phyloP scores from a whole-genome alignment of 2,329 filamentous ascomycete genomes.

The Arthrinium phaeospermum region DNA sequence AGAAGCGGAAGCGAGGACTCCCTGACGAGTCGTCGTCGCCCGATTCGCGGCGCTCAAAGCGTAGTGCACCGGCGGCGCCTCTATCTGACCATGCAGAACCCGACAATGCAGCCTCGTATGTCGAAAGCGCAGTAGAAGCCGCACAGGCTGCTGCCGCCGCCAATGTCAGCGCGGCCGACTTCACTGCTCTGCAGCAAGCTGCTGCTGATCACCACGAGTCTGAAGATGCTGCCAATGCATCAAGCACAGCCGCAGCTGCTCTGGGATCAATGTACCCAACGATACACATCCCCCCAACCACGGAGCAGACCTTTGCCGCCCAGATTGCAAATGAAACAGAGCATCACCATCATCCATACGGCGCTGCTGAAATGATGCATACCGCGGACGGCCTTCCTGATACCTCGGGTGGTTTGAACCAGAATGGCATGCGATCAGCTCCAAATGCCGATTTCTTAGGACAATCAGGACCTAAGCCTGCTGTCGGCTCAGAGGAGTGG shows the following conservation, averaged over 20 bases:
- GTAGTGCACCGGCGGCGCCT: slow-evolving; percentile 50
- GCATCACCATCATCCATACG: slow-evolving; percentile 40
- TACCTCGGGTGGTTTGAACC: slow-evolving; percentile 35
- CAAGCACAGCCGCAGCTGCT: slow-evolving; percentile 65
- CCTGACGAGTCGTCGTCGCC: slow-evolving; percentile 51
- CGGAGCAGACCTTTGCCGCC: slow-evolving; percentile 65
- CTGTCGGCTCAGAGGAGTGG: slow-evolving; percentile 97
- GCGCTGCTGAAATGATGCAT: slow-evolving; percentile 42
- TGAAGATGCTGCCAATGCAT: slow-evolving; percentile 58
- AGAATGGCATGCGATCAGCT: slow-evolving; percentile 47
- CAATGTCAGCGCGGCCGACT: slow-evolving; percentile 58
- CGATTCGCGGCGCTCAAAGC: slow-evolving; percentile 56
- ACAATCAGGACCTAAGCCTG: slow-evolving; percentile 70
- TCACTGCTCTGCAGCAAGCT: slow-evolving; percentile 62
- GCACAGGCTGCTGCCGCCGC: slow-evolving; percentile 46
- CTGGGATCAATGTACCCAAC: slow-evolving; percentile 64
- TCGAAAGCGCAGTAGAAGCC: slow-evolving; percentile 58
- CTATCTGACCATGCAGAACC: slow-evolving; percentile 48
- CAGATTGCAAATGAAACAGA: slow-evolving; percentile 49
- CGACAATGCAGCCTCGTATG: slow-evolving; percentile 55
- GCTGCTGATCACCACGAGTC: slow-evolving; percentile 49
- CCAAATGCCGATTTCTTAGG: slow-evolving; percentile 43
- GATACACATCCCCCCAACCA: slow-evolving; percentile 61
- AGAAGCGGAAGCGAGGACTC: slow-evolving; percentile 61
- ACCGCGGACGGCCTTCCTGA: slow-evolving; percentile 41